These are phyloP conservation scores for Ricinus communis DNA, from an alignment of 345 rosid species.

Conservation along the genomic window DNA sequence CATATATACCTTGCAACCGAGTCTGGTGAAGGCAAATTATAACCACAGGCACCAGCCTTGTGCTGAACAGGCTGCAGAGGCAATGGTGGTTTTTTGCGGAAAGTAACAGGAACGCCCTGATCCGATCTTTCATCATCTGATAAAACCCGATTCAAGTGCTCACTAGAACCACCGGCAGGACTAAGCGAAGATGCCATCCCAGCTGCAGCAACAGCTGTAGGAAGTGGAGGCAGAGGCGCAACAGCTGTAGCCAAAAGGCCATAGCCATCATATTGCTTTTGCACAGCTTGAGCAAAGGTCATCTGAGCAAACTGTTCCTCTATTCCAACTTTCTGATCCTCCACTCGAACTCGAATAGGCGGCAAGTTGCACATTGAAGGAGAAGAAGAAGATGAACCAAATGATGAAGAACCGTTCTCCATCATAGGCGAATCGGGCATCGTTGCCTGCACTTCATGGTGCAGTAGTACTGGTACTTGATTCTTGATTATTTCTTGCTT, in stretches of 20 bases:
- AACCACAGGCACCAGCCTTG: conserved; percentile 27
- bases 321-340: conserved; percentile 32
- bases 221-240: conserved; percentile 36
- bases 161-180: conserved; percentile 31
- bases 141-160: conserved; percentile 30
- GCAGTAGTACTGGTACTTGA: conserved; percentile 2
- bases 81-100: conserved; percentile 65
- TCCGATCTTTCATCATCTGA: conserved; percentile 72
- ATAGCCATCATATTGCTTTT: conserved; percentile 43
- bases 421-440: conserved; percentile 60
- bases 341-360: conserved; percentile 56
- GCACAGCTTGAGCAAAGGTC: conserved; percentile 37
- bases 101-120: conserved; percentile 42
- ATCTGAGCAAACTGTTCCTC: conserved; percentile 67
- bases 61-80: conserved; percentile 54
- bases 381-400: conserved; percentile 64
- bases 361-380: conserved; percentile 68
- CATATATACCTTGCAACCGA: conserved; percentile 61
- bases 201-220: conserved; percentile 12
- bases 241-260: not conserved
- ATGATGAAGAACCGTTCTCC: conserved; percentile 45
- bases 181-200: conserved; percentile 11
- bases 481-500: conserved; percentile 26
- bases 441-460: conserved; percentile 47
- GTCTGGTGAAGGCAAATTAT: conserved; percentile 67